Evolutionary conservation across 2,329 filamentous ascomycete species (phyloP), one percentile per base, ranked within the genome.

Genomic region (Coleophoma crateriformis): DNA sequence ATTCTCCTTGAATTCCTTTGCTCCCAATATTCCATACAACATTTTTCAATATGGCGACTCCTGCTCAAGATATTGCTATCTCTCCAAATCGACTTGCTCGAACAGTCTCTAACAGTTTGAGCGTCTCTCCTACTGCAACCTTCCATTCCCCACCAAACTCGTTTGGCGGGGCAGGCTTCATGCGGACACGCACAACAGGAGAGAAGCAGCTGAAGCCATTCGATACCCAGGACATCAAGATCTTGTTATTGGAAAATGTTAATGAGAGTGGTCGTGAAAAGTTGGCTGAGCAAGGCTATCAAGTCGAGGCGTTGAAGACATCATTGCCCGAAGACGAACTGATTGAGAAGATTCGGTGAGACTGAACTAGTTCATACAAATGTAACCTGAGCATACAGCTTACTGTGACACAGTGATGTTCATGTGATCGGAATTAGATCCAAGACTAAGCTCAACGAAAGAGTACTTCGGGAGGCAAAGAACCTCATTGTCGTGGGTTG

Each of bases 381-480:
- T 27, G 27, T 27, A 27, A 27, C 27, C 27, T 27, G 27, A 27
- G 6, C 27, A 27, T 27, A 10, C 8, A 27, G 27, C 27, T 27
- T 27, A 27, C 27, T 10, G 27, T 27, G 27, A 42, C 47, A 50
- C 50, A 95, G 90, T 54, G 88, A 96, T 67, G 88, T 96, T 27
- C 94, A 99, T 66, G 94, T 97, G 63, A 94, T 99, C 66, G 94
- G 94, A 58, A 97, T 99, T 62, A 88, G 94, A 57, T 97, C 92
- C 52, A 99, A 99, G 77, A 99, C 94, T 33, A 96, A 94, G 74
- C 81, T 99, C 66, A 92, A 84, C 8, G 85, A 87, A 55, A 85
- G 84, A 63, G 88, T 99, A 27, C 79, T 99, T 53, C 79, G 82
- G 50, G 85, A 95, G 67, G 94, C 94, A 49, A 95, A 91, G 74